phyloP scores from a whole-genome alignment of 2,329 filamentous ascomycete genomes.

The Mycosphaerella sp. region DNA sequence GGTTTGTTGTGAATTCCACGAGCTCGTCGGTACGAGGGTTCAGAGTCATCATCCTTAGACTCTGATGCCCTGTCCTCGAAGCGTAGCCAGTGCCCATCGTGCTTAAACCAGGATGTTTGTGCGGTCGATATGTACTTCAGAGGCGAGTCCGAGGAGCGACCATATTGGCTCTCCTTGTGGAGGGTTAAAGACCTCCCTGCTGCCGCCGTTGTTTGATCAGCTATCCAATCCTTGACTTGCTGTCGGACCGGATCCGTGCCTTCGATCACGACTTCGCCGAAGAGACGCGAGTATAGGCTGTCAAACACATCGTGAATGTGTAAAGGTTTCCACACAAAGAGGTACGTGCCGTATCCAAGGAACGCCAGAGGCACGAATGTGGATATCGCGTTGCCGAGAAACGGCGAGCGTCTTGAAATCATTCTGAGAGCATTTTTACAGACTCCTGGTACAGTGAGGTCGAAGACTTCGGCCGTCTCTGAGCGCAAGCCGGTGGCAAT shows the following conservation, averaged over 20 bases:
- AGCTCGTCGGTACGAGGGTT: too few relatives aligned
- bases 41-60: neutral
- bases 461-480: conserved; percentile 12
- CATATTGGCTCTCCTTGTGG: neutral
- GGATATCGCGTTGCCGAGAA: conserved; percentile 3
- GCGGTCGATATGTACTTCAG: conserved; percentile 4
- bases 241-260: conserved; percentile 38
- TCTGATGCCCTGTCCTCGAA: neutral
- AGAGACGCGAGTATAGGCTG: conserved; percentile 34
- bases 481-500: too few relatives aligned
- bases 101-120: conserved; percentile 4
- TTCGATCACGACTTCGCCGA: conserved; percentile 27
- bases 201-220: neutral
- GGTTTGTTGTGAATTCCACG: neutral
- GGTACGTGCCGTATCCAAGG: conserved; percentile 12
- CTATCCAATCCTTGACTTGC: conserved; percentile 38
- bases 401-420: conserved; percentile 1
- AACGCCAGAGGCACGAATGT: conserved; percentile 9
- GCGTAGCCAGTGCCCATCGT: conserved; percentile 1
- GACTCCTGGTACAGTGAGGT: conserved; percentile 4
- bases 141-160: neutral
- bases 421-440: conserved; percentile 11
- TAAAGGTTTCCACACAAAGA: conserved; percentile 9
- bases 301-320: conserved; percentile 1
- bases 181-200: neutral